Evolutionary conservation across 495 filamentous ascomycete species (phyloP).

Genomic region (Talaromyces adpressus): DNA sequence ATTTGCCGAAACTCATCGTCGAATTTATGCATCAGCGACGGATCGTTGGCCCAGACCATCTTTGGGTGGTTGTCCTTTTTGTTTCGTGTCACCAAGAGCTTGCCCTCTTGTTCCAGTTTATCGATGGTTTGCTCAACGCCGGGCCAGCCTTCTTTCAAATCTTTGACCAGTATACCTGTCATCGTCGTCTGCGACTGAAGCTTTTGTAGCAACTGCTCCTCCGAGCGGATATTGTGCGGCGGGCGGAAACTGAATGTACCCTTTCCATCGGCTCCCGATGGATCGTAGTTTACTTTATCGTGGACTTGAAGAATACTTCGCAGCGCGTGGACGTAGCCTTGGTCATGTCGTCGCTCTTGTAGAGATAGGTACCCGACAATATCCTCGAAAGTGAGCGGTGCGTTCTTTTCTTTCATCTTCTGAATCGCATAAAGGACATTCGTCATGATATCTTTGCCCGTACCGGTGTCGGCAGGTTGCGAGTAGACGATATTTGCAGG

Average conservation of each 20-base stretch:
- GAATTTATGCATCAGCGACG: constrained; percentile 64
- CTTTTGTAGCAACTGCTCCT: constrained; percentile 67
- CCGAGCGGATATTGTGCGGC: constrained; percentile 66
- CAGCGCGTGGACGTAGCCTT: constrained; percentile 37
- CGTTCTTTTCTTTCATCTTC: constrained; percentile 71
- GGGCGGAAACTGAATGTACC: constrained; percentile 75
- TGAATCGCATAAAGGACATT: constrained; percentile 78
- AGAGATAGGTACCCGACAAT: constrained; percentile 72
- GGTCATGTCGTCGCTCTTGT: constrained; percentile 42
- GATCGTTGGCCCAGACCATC: constrained; percentile 84
- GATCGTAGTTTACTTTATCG: constrained; percentile 64
- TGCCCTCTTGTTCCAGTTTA: constrained; percentile 67
- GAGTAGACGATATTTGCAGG: constrained; percentile 60
- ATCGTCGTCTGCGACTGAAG: constrained; percentile 78
- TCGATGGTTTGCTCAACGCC: constrained; percentile 71
- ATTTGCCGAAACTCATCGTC: constrained; percentile 75
- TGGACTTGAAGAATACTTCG: constrained; percentile 42
- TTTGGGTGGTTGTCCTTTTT: constrained; percentile 86
- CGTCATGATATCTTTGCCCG: constrained; percentile 71
- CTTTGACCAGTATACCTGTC: constrained; percentile 71
- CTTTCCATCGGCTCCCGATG: constrained; percentile 47
- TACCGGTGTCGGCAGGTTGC: constrained; percentile 70
- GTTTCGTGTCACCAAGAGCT: constrained; percentile 76
- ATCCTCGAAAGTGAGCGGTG: constrained; percentile 62
- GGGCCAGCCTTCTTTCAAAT: constrained; percentile 92